These are phyloP conservation scores for Bathelium albidoporum DNA, from an alignment of 495 filamentous ascomycete genomes.

Conservation along the genomic window DNA sequence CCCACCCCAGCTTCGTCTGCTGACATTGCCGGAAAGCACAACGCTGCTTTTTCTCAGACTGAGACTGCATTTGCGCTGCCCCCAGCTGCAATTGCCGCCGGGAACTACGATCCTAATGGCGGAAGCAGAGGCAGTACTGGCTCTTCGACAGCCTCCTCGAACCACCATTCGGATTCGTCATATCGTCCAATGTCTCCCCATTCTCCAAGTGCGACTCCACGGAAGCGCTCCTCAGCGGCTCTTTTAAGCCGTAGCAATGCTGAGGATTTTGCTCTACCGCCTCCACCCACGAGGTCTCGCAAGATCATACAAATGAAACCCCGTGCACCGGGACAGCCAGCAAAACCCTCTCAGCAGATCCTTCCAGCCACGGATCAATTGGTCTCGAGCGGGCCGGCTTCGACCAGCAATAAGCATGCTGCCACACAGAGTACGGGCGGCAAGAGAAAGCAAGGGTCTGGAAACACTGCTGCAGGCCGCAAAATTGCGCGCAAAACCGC, in stretches of 20 bases:
- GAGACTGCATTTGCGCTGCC: constrained; percentile 68
- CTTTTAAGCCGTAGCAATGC: constrained; percentile 23
- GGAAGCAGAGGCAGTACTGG: constrained; percentile 28
- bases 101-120: constrained; percentile 14
- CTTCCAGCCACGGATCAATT: constrained; percentile 12
- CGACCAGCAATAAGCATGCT: constrained; percentile 12
- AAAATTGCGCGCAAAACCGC: constrained; percentile 96
- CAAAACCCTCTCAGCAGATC: constrained; percentile 16
- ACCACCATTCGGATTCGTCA: constrained; percentile 33
- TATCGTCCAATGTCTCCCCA: constrained; percentile 47
- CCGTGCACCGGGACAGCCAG: constrained; percentile 17
- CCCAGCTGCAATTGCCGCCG: constrained; percentile 58
- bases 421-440: constrained; percentile 24
- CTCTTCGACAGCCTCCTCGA: constrained; percentile 36
- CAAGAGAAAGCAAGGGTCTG: constrained; percentile 56
- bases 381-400: constrained; percentile 32
- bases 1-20: constrained; percentile 80
- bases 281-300: constrained; percentile 80
- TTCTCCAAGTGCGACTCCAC: constrained; percentile 49
- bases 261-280: constrained; percentile 67
- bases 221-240: constrained; percentile 45
- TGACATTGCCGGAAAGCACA: constrained; percentile 70
- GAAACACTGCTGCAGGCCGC: constrained; percentile 69
- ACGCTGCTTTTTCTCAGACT: constrained; percentile 39
- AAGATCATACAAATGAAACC: constrained; percentile 99